Base-by-base conservation (phyloP, 2,329 filamentous ascomycete genomes). In the Acephala macrosclerotiorum region DNA sequence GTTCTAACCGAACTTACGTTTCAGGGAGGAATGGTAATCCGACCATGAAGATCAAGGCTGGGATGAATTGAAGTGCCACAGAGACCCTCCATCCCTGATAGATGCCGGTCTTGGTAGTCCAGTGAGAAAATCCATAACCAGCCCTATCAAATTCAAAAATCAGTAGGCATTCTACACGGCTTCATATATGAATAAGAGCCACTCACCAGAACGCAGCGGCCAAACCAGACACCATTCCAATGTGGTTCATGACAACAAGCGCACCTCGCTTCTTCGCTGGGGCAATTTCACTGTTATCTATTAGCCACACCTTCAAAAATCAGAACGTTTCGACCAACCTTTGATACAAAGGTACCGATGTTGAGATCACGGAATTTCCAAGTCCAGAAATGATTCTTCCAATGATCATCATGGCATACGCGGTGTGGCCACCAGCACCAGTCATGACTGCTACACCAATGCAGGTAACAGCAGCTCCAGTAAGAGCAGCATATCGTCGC, bases 161-260 rank as follows among this genome's bases (percentile, higher is more conserved):
- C 22, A 49, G 61, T 36, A 38, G 20, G 20, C 18, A 18, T 20
- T 22, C 20, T 25, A 33, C 20, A 9, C 11, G 12, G 16, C 16
- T 35, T 16, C 29, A 47, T 18, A 16, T 20, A 9, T 9, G 4
- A 38, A 38, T 6, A 9, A 8, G 29, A 40, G 7, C 7, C 14
- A 25, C 20, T 49, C 74, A 87, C 85, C 85, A 87, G 64, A 87
- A 85, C 0, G 85, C 85, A 5, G 73, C 71, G 0, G 85, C 84
- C 7, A 87, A 74, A 2, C 86, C 86, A 1, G 80, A 79, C 26
- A 88, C 82, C 65, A 88, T 83, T 2, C 86, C 86, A 53, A 87
- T 80, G 60, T 88, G 86, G 70, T 88, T 88, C 75, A 88, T 80
- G 11, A 87, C 84, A 1, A 88, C 85, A 65, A 85, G 85, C 66